These are phyloP conservation scores for Smithsoniella earleae DNA, from an alignment of 163 green algal genomes.

Conservation along the genomic window DNA sequence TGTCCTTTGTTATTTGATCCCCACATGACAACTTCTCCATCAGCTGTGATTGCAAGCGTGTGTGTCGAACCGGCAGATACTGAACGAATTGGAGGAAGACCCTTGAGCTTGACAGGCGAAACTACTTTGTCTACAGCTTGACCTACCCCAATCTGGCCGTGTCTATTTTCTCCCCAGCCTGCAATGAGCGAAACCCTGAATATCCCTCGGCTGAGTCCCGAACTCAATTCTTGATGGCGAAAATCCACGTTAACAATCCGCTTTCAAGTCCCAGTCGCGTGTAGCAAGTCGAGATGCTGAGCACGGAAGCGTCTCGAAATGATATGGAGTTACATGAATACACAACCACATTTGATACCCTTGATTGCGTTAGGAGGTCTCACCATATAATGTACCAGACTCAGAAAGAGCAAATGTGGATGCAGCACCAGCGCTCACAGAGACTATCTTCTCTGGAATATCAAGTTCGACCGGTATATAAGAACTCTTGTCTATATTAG, in stretches of 20 bases:
- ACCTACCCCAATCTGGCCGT: not conserved
- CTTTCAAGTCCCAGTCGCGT: too few species aligned
- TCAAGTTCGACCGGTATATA: not conserved
- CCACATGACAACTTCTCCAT: slow-evolving; percentile 2
- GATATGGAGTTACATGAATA: too few species aligned
- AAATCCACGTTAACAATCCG: too few species aligned
- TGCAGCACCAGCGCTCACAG: not conserved
- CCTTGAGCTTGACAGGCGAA: not conserved
- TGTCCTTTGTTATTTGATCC: not conserved
- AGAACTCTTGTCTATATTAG: not conserved
- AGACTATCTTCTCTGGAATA: not conserved
- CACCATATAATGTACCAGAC: not conserved
- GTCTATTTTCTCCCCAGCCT: slow-evolving; percentile 1
- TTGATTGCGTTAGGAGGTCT: too few species aligned
- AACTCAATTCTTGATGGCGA: too few species aligned
- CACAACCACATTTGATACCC: too few species aligned
- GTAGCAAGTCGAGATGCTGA: too few species aligned
- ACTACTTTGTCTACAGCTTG: not conserved
- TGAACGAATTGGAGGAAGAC: not conserved
- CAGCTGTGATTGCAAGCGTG: not conserved
- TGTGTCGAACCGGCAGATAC: not conserved
- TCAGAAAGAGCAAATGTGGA: slow-evolving; percentile 2
- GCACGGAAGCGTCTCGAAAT: too few species aligned
- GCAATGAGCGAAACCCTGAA: too few species aligned
- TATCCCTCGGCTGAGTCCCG: too few species aligned